These are phyloP conservation scores for Monosporascus sp. DNA, from an alignment of 2,329 filamentous ascomycete genomes.

Conservation along the genomic window DNA sequence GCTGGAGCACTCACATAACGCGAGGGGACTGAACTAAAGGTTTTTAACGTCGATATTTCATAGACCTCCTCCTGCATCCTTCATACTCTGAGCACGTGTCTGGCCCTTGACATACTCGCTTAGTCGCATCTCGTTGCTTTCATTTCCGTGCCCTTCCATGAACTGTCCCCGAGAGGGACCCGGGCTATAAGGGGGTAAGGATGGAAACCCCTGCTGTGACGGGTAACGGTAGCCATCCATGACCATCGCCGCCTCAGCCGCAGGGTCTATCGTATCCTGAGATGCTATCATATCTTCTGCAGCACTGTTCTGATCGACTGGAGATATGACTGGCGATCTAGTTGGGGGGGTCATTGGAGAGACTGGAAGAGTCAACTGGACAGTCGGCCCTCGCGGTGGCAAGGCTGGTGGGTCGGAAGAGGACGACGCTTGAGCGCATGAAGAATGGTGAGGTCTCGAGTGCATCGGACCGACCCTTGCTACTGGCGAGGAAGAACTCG, in stretches of 20 bases:
- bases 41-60: not conserved
- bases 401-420: not conserved
- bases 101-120: slow-evolving; percentile 32
- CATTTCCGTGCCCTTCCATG: slow-evolving; percentile 28
- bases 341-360: slow-evolving; percentile 12
- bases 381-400: not conserved
- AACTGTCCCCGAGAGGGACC: slow-evolving; percentile 16
- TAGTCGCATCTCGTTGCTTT: slow-evolving; percentile 30
- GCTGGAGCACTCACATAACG: too few relatives aligned
- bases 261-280: slow-evolving; percentile 9
- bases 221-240: slow-evolving; percentile 24
- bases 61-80: slow-evolving; percentile 17
- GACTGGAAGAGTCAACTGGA: slow-evolving; percentile 9
- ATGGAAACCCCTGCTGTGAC: slow-evolving; percentile 10
- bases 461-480: slow-evolving; percentile 1
- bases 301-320: slow-evolving; percentile 6
- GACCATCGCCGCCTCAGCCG: slow-evolving; percentile 25
- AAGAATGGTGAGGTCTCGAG: not conserved
- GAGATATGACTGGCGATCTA: slow-evolving; percentile 5
- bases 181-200: slow-evolving; percentile 28
- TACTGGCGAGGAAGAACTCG: slow-evolving; percentile 4
- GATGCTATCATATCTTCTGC: slow-evolving; percentile 10
- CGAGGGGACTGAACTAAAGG: too few relatives aligned
- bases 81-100: slow-evolving; percentile 31
- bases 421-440: not conserved